Conservation (phyloP, 345 rosid species). For the Gynandropsis gynandra region DNA sequence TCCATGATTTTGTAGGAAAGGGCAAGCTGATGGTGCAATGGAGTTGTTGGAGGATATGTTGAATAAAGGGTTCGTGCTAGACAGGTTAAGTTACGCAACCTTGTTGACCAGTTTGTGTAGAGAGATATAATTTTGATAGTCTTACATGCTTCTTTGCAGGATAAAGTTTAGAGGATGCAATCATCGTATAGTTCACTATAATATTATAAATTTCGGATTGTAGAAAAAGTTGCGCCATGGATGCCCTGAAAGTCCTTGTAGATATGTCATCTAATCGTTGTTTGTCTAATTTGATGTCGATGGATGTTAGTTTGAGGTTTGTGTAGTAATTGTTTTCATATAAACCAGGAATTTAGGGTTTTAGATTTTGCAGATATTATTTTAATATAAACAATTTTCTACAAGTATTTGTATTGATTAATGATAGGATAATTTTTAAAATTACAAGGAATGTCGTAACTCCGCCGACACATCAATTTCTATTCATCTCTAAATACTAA, state of each 20-base stretch:
- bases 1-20: slow-evolving; percentile 81
- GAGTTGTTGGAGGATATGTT: slow-evolving; percentile 79
- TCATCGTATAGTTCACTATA: slow-evolving; percentile 81
- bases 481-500: too few relatives aligned
- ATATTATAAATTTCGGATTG: slow-evolving; percentile 68
- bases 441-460: too few relatives aligned
- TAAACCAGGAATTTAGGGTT: too few relatives aligned
- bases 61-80: slow-evolving; percentile 81
- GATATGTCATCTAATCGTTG: slow-evolving; percentile 72
- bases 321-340: too few relatives aligned
- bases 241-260: slow-evolving; percentile 71
- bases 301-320: slow-evolving; percentile 68
- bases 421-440: too few relatives aligned
- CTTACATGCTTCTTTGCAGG: slow-evolving; percentile 82
- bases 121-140: slow-evolving; percentile 75
- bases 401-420: too few relatives aligned
- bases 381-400: too few relatives aligned
- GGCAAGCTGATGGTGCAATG: slow-evolving; percentile 67
- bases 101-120: slow-evolving; percentile 83
- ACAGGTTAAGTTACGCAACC: slow-evolving; percentile 69
- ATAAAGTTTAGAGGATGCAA: slow-evolving; percentile 85
- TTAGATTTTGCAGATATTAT: too few relatives aligned
- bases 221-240: slow-evolving; percentile 65
- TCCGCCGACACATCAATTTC: too few relatives aligned
- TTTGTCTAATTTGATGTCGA: slow-evolving; percentile 65